phyloP scores from a whole-genome alignment of 1,139 yeast species.

The Pneumocystis oryctolagi region DNA sequence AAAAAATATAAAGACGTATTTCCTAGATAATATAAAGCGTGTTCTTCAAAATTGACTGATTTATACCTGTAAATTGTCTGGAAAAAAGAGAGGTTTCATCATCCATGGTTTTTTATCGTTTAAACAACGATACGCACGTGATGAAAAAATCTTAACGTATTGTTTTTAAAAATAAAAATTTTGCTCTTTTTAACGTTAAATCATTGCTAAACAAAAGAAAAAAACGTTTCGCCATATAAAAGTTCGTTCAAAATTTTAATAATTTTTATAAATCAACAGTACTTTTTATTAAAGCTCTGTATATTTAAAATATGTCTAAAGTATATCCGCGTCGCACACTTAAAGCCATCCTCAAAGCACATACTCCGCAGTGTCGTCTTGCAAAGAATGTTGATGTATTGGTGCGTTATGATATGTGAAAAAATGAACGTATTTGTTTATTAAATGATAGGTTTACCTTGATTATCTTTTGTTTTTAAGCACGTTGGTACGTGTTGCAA shows the following conservation, averaged over 20 bases:
- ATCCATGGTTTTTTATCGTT: neutral
- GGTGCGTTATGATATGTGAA: neutral
- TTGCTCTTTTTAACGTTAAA: neutral
- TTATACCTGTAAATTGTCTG: neutral
- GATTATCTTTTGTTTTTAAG: neutral
- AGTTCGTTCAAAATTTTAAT: no score
- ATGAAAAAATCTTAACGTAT: no score
- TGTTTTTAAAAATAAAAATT: no score
- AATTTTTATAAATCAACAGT: neutral
- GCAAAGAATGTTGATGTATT: neutral
- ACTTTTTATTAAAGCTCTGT: no score
- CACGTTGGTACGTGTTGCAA: neutral
- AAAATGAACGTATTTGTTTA: neutral
- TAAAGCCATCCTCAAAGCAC: neutral
- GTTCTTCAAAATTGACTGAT: neutral
- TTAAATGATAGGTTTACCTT: neutral
- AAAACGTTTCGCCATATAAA: no score
- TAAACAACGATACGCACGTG: neutral
- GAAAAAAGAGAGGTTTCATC: neutral
- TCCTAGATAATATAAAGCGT: neutral
- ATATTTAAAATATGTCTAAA: neutral
- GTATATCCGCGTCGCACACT: neutral
- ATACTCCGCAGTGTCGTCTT: neutral
- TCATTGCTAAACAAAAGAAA: no score
- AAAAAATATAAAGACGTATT: neutral